These are phyloP conservation scores for Metschnikowia drakensbergensis DNA, from an alignment of 805 yeast genomes.

Conservation along the genomic window DNA sequence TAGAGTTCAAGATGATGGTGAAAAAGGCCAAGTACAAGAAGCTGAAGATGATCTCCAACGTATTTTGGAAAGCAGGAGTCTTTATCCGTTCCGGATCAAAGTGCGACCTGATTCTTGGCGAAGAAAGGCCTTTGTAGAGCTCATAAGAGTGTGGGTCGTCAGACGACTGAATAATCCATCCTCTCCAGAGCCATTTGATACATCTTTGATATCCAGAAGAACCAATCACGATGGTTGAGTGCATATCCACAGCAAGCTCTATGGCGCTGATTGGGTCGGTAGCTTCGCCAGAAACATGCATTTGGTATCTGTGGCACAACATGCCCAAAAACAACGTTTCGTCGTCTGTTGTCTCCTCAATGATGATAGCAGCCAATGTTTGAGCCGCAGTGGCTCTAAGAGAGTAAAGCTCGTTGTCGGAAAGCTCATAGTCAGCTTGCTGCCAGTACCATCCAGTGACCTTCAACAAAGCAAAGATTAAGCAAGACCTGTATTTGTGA, in stretches of 20 bases:
- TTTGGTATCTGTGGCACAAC: constrained; percentile 71
- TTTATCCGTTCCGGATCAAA: constrained; percentile 80
- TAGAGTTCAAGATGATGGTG: constrained; percentile 62
- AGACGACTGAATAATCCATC: constrained; percentile 81
- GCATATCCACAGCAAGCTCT: constrained; percentile 84
- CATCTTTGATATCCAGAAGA: constrained; percentile 83
- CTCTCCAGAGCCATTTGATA: constrained; percentile 87
- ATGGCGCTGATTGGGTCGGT: constrained; percentile 67
- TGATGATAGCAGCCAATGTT: constrained; percentile 62
- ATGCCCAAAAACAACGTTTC: constrained; percentile 66
- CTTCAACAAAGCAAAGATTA: constrained; percentile 67
- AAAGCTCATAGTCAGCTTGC: constrained; percentile 55
- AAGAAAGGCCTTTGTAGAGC: constrained; percentile 56
- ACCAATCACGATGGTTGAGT: constrained; percentile 70
- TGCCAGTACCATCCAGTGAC: constrained; percentile 78
- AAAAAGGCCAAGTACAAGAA: constrained; percentile 58
- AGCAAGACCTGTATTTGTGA: constrained; percentile 59
- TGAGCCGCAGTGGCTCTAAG: constrained; percentile 70
- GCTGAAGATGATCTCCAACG: constrained; percentile 64
- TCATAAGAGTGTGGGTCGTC: constrained; percentile 66
- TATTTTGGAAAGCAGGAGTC: constrained; percentile 80
- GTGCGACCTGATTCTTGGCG: constrained; percentile 54
- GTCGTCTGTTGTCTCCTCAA: constrained; percentile 58
- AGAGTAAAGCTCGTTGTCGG: constrained; percentile 60
- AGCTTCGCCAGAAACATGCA: constrained; percentile 60